Conservation (phyloP, 2,329 filamentous ascomycete species). For the Arthrocladium fulminans region DNA sequence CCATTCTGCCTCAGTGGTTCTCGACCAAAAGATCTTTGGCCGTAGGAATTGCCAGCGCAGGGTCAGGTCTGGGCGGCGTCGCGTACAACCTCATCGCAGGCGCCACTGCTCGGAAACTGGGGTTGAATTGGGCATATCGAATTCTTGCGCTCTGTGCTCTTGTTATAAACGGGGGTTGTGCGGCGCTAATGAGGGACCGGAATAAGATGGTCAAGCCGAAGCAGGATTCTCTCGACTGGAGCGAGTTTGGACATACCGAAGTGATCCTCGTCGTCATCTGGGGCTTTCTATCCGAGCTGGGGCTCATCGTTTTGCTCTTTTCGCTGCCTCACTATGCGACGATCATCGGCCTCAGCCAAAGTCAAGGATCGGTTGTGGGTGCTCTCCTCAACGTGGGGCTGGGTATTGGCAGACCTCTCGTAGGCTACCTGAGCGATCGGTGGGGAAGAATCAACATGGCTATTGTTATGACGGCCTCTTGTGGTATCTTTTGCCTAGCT, state of each 20-base stretch:
- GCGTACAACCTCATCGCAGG: conserved; percentile 51
- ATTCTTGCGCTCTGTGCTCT: conserved; percentile 6
- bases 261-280: conserved; percentile 27
- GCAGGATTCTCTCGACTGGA: conserved; percentile 21
- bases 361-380: conserved; percentile 34
- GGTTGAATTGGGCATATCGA: conserved; percentile 22
- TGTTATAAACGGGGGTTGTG: conserved; percentile 12
- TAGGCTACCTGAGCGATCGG: conserved; percentile 39
- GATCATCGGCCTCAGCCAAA: conserved; percentile 33
- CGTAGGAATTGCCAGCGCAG: conserved; percentile 51
- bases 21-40: conserved; percentile 48
- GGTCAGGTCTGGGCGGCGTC: conserved; percentile 52
- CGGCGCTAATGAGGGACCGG: conserved; percentile 25
- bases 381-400: conserved; percentile 42
- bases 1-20: conserved; percentile 56
- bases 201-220: conserved; percentile 21
- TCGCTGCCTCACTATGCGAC: conserved; percentile 40
- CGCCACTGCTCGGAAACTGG: conserved; percentile 47
- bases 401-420: conserved; percentile 38
- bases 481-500: conserved; percentile 32
- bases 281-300: conserved; percentile 39
- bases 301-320: conserved; percentile 40
- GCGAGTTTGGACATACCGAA: conserved; percentile 18
- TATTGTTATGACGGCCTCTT: conserved; percentile 31
- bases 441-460: conserved; percentile 38